Percentiles rank a stretch among this genome's conserved stretches.
phyloP scores from a whole-genome alignment of 2,329 filamentous ascomycete genomes.

The Incumbomyces lentus region DNA sequence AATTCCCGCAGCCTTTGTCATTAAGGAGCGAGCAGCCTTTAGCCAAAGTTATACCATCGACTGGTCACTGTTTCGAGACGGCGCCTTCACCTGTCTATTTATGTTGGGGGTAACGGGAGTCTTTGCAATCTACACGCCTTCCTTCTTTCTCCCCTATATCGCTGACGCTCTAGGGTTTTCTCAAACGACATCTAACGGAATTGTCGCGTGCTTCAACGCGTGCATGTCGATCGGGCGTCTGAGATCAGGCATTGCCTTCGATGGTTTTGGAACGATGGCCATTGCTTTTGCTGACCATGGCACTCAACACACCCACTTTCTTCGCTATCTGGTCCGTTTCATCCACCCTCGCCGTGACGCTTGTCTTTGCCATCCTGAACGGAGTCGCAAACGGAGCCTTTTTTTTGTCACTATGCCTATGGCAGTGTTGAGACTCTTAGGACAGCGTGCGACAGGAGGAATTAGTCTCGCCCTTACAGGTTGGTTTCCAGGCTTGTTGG shows the following conservation, averaged over 20 bases:
- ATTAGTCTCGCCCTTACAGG: constrained; percentile 54
- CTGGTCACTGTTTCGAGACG: constrained; percentile 44
- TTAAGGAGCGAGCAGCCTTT: constrained; percentile 39
- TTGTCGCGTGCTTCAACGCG: too few relatives aligned
- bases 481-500: constrained; percentile 51
- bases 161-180: too few relatives aligned
- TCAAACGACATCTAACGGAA: too few relatives aligned
- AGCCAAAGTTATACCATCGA: constrained; percentile 37
- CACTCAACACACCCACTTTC: constrained; percentile 48
- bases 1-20: constrained; percentile 45
- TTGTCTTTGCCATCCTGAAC: constrained; percentile 50
- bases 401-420: constrained; percentile 55
- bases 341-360: constrained; percentile 42
- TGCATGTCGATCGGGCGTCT: too few relatives aligned
- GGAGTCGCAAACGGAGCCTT: constrained; percentile 53
- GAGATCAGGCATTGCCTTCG: too few relatives aligned
- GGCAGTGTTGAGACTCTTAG: constrained; percentile 49
- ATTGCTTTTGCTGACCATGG: too few relatives aligned
- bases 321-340: constrained; percentile 52
- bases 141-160: constrained; percentile 52
- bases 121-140: constrained; percentile 51
- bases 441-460: constrained; percentile 36
- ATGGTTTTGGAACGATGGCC: too few relatives aligned
- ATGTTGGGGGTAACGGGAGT: constrained; percentile 45
- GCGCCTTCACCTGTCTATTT: constrained; percentile 44